phyloP scores from a whole-genome alignment of 2,329 filamentous ascomycete genomes.

The Magnaporthiopsis rhizophila region DNA sequence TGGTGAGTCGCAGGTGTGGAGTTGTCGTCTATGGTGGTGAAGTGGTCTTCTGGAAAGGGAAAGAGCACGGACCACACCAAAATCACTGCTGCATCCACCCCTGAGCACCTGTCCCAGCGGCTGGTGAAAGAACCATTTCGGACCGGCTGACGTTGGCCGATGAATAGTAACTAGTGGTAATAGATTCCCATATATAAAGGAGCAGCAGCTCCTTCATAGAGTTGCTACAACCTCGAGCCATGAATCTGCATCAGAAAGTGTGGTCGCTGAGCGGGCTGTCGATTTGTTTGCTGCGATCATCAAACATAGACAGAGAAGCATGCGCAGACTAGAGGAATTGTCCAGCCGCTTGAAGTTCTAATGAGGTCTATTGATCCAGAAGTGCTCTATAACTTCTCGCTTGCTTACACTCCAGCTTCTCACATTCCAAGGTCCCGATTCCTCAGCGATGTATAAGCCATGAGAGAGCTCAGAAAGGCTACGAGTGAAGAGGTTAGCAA shows the following conservation, averaged over 20 bases:
- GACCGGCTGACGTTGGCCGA: too few species aligned
- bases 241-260: too few species aligned
- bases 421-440: not conserved
- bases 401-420: not conserved
- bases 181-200: too few species aligned
- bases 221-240: too few species aligned
- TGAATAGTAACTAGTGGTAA: too few species aligned
- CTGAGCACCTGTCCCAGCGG: too few species aligned
- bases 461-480: constrained; percentile 13
- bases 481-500: constrained; percentile 3
- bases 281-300: not conserved
- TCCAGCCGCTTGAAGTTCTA: not conserved
- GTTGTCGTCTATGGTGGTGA: not conserved
- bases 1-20: not conserved
- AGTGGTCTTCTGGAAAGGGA: not conserved
- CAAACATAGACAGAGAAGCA: not conserved
- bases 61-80: not conserved
- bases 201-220: too few species aligned
- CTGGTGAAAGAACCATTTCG: too few species aligned
- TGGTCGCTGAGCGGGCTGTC: too few species aligned
- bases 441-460: not conserved
- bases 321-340: not conserved
- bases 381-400: not conserved
- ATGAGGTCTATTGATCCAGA: not conserved
- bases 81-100: not conserved